Evolutionary conservation across 768 basidiomycete genomes (phyloP).

Genomic region (Chalciporus sphaerocephalus): DNA sequence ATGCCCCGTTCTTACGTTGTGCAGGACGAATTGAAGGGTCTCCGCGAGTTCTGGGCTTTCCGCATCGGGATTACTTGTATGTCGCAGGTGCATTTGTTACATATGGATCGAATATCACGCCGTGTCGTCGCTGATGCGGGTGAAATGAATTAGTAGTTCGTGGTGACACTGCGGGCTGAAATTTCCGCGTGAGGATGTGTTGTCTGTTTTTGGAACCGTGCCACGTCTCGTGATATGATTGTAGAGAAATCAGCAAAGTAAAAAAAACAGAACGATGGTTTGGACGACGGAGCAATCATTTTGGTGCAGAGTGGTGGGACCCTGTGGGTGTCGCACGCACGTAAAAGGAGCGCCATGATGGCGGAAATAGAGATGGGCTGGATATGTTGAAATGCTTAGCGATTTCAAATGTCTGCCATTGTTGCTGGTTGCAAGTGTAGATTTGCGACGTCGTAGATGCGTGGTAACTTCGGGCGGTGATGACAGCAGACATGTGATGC

Average conservation of each 20-base stretch:
- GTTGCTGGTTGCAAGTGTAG: background rate
- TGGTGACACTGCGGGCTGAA: background rate
- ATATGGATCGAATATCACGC: background rate
- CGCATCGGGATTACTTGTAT: background rate
- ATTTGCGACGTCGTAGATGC: background rate
- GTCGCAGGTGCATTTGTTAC: background rate
- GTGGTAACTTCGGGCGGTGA: constrained; percentile 9
- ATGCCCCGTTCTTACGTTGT: background rate
- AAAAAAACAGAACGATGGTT: no score
- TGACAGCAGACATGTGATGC: background rate
- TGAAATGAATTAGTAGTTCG: background rate
- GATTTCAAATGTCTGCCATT: background rate
- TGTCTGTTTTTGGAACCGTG: constrained; percentile 1
- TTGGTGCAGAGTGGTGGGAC: background rate
- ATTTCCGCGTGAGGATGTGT: background rate
- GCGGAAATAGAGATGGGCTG: background rate
- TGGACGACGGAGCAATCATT: background rate
- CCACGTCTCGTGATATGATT: background rate
- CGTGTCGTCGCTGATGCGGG: background rate
- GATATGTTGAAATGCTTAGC: background rate
- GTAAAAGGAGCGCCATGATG: background rate
- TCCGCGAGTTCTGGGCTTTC: no score
- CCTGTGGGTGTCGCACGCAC: background rate
- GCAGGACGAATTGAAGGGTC: background rate
- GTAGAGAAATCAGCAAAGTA: background rate